A percentile compares a stretch with the other conserved stretches of the same genome.
Conservation (phyloP, 225 moss, liverwort and hornwort genomes). For the Sphagnum contortum region DNA sequence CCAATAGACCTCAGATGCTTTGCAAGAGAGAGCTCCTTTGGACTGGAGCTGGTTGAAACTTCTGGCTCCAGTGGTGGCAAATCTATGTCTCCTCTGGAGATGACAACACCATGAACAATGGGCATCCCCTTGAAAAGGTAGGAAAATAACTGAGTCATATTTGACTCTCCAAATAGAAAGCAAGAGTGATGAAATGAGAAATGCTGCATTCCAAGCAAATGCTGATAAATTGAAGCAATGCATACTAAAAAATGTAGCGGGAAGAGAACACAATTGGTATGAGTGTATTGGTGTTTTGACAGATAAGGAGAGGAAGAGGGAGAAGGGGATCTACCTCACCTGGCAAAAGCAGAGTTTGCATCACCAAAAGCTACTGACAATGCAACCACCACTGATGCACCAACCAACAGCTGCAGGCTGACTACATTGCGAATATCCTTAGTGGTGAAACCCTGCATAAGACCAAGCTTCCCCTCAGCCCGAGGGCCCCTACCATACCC, state of each 20-base stretch:
- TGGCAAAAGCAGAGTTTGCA: slow-evolving; percentile 40
- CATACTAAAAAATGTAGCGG: no score
- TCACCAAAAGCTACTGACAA: slow-evolving; percentile 62
- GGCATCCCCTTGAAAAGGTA: not conserved
- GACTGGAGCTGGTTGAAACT: slow-evolving; percentile 67
- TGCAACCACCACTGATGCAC: slow-evolving; percentile 48
- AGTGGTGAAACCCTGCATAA: slow-evolving; percentile 56
- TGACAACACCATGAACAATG: slow-evolving; percentile 1
- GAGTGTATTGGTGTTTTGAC: no score
- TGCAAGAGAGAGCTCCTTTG: slow-evolving; percentile 57
- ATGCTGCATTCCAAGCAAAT: no score
- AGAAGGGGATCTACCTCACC: slow-evolving; percentile 14
- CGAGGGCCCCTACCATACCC: slow-evolving; percentile 2
- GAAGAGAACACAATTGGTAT: no score
- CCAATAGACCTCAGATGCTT: slow-evolving; percentile 83
- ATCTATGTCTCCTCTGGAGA: slow-evolving; percentile 46
- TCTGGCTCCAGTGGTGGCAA: slow-evolving; percentile 68
- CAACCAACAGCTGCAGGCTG: slow-evolving; percentile 59
- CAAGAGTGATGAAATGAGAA: no score
- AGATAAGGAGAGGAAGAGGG: no score
- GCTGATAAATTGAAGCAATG: no score
- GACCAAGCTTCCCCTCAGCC: slow-evolving; percentile 9
- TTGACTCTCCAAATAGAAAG: no score
- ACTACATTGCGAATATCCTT: slow-evolving; percentile 66
- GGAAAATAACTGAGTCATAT: not conserved